phyloP scores from a whole-genome alignment of 306 rosid genomes.

The Rubus parviflorus region DNA sequence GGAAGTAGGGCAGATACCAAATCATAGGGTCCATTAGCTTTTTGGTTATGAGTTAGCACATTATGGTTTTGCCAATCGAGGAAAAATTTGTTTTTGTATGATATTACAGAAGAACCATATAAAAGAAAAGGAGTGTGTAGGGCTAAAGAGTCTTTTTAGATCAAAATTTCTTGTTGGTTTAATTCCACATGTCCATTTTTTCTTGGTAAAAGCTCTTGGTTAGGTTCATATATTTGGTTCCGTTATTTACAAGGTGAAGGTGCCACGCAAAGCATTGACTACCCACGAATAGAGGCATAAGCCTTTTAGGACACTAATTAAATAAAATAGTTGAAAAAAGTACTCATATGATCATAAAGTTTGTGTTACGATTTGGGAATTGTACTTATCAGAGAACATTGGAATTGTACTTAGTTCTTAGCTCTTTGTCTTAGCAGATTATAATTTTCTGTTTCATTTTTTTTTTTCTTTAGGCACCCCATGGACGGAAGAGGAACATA shows the following conservation, averaged over 20 bases:
- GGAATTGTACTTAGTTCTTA: neutral
- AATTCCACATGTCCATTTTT: neutral
- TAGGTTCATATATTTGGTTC: neutral
- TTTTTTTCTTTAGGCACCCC: slow-evolving; percentile 67
- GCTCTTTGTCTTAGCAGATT: neutral
- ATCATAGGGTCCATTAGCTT: neutral
- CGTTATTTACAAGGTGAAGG: neutral
- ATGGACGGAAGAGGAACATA: slow-evolving; percentile 99
- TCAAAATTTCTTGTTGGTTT: neutral
- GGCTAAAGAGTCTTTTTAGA: neutral
- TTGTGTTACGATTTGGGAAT: neutral
- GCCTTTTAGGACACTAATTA: neutral
- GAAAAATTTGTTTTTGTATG: neutral
- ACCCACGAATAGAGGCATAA: neutral
- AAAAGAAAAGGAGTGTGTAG: neutral
- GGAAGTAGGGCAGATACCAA: neutral
- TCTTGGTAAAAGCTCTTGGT: slow-evolving; percentile 20
- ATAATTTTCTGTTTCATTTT: neutral
- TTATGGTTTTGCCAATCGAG: neutral
- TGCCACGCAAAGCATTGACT: neutral
- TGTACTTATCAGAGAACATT: neutral
- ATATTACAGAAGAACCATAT: neutral
- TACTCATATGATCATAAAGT: neutral
- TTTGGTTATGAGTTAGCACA: neutral
- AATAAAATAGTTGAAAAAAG: neutral